Evolutionary conservation across 139 green algal species (phyloP).

Genomic region (Micractinium conductrix): DNA sequence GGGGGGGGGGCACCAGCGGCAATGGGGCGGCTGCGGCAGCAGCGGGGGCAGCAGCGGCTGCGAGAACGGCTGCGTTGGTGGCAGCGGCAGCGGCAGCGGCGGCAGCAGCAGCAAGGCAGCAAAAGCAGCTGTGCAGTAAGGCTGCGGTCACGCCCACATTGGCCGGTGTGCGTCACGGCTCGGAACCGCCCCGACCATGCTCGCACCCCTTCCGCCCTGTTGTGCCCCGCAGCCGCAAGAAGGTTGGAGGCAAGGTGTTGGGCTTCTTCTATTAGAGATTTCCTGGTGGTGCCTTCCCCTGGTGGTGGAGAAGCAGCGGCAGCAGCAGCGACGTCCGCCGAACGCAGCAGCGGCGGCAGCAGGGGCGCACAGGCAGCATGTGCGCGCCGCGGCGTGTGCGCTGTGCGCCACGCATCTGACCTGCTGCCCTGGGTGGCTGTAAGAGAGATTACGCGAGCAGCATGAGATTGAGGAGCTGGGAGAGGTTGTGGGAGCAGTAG

Average conservation of each 20-base stretch:
- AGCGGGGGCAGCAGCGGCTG: background rate
- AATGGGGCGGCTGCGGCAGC: background rate
- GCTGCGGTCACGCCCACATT: no score
- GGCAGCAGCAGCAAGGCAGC: no score
- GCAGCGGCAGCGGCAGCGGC: no score
- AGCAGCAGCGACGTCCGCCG: background rate
- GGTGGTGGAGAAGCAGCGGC: background rate
- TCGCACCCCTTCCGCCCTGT: background rate
- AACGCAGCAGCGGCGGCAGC: constrained; percentile 10
- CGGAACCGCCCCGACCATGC: no score
- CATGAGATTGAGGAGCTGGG: background rate
- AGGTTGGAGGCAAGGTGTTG: constrained; percentile 89
- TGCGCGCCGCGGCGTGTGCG: background rate
- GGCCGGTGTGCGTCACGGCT: no score
- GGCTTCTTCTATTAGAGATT: constrained; percentile 92
- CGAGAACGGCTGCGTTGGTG: background rate
- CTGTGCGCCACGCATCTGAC: background rate
- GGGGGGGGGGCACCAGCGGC: no score
- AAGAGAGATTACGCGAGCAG: background rate
- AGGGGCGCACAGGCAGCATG: background rate
- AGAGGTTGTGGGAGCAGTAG: no score
- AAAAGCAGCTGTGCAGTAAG: no score
- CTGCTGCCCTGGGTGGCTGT: constrained; percentile 3
- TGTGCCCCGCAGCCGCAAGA: constrained; percentile 73
- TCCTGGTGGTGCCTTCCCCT: background rate